Evolutionary conservation across 495 filamentous ascomycete genomes (phyloP), one percentile per base, ranked within the genome.

Genomic region (Talaromyces proteolyticus): DNA sequence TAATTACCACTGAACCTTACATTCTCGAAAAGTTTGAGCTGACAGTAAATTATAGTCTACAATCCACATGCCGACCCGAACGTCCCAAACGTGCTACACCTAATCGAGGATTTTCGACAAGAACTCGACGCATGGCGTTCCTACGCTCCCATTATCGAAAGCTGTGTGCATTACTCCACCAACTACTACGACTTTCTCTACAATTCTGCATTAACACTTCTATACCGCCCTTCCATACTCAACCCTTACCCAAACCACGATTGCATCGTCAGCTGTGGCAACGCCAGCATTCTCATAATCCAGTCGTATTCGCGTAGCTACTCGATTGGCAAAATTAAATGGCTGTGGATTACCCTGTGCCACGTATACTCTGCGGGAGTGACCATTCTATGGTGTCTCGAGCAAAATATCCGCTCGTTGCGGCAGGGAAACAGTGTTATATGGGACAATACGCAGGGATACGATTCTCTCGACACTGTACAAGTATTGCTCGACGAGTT

Each of bases 261-360:
- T 16, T 73, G 69, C 37, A 73, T 77, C 29, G 59, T 74, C 47
- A 69, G 64, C 39, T 78, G 76, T 48, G 74, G 72, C 11, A 72
- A 78, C 44, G 70, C 72, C 38, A 76, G 73, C 37, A 65, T 73
- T 22, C 66, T 69, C 34, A 71, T 79, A 12, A 74, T 78, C 18
- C 66, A 69, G 12, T 69, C 74, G 4, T 79, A 79, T 51, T 71
- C 72, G 59, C 67, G 75, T 42, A 70, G 67, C 37, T 76, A 75
- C 42, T 68, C 67, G 7, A 63, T 71, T 23, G 72, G 70, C 29
- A 77, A 74, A 47, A 62, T 79, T 11, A 79, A 78, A 50, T 79
- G 76, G 65, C 75, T 76, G 18, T 79, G 75, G 75, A 60, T 79
- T 40, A 74, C 75, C 0, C 64, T 77, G 29, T 75, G 74, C 48